phyloP scores from a whole-genome alignment of 805 yeast species.

The Yamadazyma nakazawae region DNA sequence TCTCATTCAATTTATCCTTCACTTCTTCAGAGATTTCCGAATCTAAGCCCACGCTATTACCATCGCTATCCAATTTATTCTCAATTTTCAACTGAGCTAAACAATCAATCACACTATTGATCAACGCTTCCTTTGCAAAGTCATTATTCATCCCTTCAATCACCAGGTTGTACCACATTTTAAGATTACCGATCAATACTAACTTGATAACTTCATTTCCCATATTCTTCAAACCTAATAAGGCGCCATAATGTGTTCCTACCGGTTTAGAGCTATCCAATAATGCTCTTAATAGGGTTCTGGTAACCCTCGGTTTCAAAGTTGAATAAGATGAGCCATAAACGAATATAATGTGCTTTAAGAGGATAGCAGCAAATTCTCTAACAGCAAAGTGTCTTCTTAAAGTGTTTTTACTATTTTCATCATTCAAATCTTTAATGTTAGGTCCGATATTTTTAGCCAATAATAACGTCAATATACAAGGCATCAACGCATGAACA shows the following conservation, averaged over 20 bases:
- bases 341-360: conserved; percentile 71
- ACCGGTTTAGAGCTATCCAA: conserved; percentile 78
- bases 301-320: conserved; percentile 86
- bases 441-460: conserved; percentile 81
- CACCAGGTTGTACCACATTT: conserved; percentile 71
- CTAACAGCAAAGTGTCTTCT: conserved; percentile 59
- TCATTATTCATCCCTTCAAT: conserved; percentile 42
- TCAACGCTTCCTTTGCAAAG: conserved; percentile 46
- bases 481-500: conserved; percentile 96
- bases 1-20: conserved; percentile 44
- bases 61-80: conserved; percentile 8
- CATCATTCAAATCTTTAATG: conserved; percentile 31
- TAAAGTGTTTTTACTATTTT: conserved; percentile 26
- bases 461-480: conserved; percentile 80
- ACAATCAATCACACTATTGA: conserved; percentile 50
- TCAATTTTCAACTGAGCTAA: conserved; percentile 46
- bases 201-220: conserved; percentile 88
- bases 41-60: conserved; percentile 24
- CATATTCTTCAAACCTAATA: conserved; percentile 76
- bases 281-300: conserved; percentile 89
- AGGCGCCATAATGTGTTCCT: conserved; percentile 91
- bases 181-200: conserved; percentile 76
- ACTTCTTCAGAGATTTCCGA: conserved; percentile 31
- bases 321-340: conserved; percentile 87
- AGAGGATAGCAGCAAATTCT: conserved; percentile 80